Evolutionary conservation across 1,139 yeast species (phyloP).

Genomic region (Spathaspora jeffriesii): DNA sequence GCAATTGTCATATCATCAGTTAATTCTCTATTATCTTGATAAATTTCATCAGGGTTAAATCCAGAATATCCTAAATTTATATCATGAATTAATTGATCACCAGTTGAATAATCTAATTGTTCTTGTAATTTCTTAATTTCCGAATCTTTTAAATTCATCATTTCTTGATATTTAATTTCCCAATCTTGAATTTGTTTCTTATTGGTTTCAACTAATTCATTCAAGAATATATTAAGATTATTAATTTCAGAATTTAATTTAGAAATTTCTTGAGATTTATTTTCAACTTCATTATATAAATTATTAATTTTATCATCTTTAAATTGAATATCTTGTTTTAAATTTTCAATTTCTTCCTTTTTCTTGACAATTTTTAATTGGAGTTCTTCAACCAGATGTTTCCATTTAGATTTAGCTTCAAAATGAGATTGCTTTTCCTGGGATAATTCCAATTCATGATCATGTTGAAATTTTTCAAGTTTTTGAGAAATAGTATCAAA

Average conservation of each 20-base stretch:
- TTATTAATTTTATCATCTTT: neutral
- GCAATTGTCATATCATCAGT: conserved; percentile 1
- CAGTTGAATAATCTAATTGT: conserved; percentile 3
- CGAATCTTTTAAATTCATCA: conserved; percentile 3
- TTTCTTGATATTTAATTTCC: conserved; percentile 1
- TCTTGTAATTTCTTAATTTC: conserved; percentile 5
- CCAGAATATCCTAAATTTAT: neutral
- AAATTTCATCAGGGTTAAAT: conserved; percentile 7
- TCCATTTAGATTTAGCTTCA: conserved; percentile 2
- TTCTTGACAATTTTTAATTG: neutral
- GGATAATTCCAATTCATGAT: neutral
- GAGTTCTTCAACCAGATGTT: conserved; percentile 3
- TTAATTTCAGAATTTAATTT: neutral
- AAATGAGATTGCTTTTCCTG: neutral
- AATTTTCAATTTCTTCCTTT: neutral
- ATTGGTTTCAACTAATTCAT: neutral
- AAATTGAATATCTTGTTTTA: neutral
- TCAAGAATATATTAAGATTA: neutral
- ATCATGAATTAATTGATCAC: conserved; percentile 1
- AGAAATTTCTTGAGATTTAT: neutral
- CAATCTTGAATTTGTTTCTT: neutral
- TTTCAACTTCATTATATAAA: neutral
- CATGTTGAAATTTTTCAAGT: neutral
- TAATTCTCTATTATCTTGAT: conserved; percentile 4
- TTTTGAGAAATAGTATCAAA: neutral